Percentiles rank a stretch among this genome's conserved stretches.
Evolutionary conservation across 225 moss, liverwort and hornwort species (phyloP).

Genomic region (Asterella californica): DNA sequence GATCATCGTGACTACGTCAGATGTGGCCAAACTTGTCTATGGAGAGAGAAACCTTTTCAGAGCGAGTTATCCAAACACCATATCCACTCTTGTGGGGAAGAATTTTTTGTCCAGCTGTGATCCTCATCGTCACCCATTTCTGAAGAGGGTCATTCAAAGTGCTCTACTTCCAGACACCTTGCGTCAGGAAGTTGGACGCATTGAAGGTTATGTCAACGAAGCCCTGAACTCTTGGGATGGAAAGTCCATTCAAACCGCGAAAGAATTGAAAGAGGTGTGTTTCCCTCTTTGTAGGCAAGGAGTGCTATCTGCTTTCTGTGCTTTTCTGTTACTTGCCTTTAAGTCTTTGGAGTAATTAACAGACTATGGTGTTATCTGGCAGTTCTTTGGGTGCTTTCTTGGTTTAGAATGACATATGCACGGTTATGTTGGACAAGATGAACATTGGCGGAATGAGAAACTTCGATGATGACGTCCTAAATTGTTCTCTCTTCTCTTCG

Average conservation of each 20-base stretch:
- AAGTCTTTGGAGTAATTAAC: not conserved
- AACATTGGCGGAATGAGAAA: not conserved
- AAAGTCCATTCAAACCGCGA: constrained; percentile 14
- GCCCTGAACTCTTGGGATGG: constrained; percentile 32
- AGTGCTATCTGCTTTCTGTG: not conserved
- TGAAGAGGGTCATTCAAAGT: constrained; percentile 33
- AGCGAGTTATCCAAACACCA: constrained; percentile 45
- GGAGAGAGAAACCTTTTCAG: constrained; percentile 28
- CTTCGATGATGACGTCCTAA: not conserved
- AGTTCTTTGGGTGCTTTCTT: not conserved
- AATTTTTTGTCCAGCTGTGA: constrained; percentile 41
- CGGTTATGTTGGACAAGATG: not conserved
- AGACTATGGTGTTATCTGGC: not conserved
- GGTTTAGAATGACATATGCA: not conserved
- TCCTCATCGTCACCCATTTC: constrained; percentile 30
- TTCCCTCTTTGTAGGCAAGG: not conserved
- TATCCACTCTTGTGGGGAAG: constrained; percentile 37
- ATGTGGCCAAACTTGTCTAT: constrained; percentile 36
- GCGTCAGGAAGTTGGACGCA: constrained; percentile 28
- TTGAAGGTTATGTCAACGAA: constrained; percentile 25
- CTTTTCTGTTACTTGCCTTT: not conserved
- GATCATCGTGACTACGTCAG: constrained; percentile 33
- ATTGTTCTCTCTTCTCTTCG: not conserved
- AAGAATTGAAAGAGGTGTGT: constrained; percentile 38
- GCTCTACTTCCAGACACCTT: constrained; percentile 38